Percentiles rank a stretch among this genome's conserved stretches.
Evolutionary conservation across 352 stramenopile species (phyloP).

Genomic region (Phytopythium ostracodes): DNA sequence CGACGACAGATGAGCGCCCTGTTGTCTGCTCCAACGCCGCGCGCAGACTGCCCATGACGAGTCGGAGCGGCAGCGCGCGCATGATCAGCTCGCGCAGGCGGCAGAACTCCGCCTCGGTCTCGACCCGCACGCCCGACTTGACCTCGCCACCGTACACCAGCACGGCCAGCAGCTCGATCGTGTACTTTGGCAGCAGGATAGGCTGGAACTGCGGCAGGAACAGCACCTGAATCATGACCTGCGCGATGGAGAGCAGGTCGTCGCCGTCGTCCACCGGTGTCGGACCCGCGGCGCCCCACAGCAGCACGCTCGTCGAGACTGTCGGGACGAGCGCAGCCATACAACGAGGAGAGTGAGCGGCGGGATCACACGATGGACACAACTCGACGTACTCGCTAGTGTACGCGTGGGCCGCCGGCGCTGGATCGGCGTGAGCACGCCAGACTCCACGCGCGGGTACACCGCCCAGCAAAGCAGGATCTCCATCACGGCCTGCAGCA

Average conservation of each 20-base stretch:
- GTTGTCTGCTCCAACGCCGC: conserved; percentile 51
- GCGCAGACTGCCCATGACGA: conserved; percentile 75
- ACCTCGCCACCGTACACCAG: conserved; percentile 42
- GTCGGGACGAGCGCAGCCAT: not conserved
- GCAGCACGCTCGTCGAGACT: conserved; percentile 1
- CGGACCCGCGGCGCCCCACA: conserved; percentile 36
- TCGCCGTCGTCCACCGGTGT: conserved; percentile 7
- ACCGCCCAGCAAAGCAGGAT: conserved; percentile 69
- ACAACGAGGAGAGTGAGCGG: not conserved
- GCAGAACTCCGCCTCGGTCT: conserved; percentile 34
- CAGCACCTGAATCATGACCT: conserved; percentile 54
- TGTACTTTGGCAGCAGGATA: conserved; percentile 78
- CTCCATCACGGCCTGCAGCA: conserved; percentile 75
- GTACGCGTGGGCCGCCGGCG: conserved; percentile 74
- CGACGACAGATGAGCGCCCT: conserved; percentile 4
- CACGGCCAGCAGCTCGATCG: conserved; percentile 65
- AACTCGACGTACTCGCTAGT: conserved; percentile 47
- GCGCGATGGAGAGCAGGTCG: conserved; percentile 40
- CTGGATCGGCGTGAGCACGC: conserved; percentile 52
- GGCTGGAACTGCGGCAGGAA: conserved; percentile 70
- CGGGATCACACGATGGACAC: not conserved
- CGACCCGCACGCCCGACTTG: conserved; percentile 16
- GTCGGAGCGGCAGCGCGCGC: conserved; percentile 46
- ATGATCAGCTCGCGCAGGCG: conserved; percentile 39
- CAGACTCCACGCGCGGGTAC: conserved; percentile 44